These are phyloP conservation scores for Jatropha podagrica DNA, from an alignment of 441 rosid species.

Conservation along the genomic window DNA sequence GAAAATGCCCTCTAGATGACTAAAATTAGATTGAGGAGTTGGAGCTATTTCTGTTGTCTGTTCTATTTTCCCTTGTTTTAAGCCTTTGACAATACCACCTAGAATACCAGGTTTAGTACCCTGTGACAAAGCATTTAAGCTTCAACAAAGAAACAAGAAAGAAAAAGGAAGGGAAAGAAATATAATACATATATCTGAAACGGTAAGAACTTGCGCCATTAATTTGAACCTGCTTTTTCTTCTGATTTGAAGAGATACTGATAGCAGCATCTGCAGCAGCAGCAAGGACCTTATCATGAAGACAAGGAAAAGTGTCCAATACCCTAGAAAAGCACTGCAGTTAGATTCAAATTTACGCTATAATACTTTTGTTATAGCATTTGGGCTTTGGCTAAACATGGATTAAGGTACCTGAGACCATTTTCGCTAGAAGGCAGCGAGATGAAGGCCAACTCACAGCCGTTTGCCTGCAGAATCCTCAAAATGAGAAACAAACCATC, in stretches of 20 bases:
- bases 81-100: constrained; percentile 50
- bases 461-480: constrained; percentile 44
- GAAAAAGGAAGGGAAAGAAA: background rate
- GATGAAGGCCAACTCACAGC: constrained; percentile 62
- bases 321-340: constrained; percentile 38
- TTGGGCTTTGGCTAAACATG: constrained; percentile 15
- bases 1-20: constrained; percentile 47
- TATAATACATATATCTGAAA: constrained; percentile 12
- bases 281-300: constrained; percentile 70
- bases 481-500: constrained; percentile 20
- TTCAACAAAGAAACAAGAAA: background rate
- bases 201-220: background rate
- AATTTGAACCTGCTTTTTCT: constrained; percentile 51
- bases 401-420: constrained; percentile 41
- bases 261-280: constrained; percentile 69
- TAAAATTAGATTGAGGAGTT: constrained; percentile 26
- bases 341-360: constrained; percentile 8
- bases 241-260: constrained; percentile 48
- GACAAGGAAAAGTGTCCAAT: constrained; percentile 53
- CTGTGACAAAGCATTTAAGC: constrained; percentile 34
- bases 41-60: constrained; percentile 19
- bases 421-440: constrained; percentile 44
- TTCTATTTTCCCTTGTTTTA: constrained; percentile 42
- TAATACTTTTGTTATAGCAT: constrained; percentile 1
- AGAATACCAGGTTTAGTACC: constrained; percentile 46